A percentile compares a stretch with the other conserved stretches of the same genome.
phyloP scores from a whole-genome alignment of 306 rosid genomes.

The Dalbergia cultrata region DNA sequence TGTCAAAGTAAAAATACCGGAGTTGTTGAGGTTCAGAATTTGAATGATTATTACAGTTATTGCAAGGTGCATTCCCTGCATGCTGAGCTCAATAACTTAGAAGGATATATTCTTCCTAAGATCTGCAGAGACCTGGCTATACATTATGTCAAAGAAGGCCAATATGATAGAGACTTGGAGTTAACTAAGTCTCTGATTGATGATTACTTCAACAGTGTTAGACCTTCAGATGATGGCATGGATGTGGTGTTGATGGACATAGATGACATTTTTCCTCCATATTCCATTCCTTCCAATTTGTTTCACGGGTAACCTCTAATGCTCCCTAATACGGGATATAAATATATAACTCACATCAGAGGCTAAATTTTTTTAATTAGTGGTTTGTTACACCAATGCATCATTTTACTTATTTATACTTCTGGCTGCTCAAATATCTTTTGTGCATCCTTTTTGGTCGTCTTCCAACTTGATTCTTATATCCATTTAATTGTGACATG shows the following conservation, averaged over 20 bases:
- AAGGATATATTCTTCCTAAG: constrained; percentile 62
- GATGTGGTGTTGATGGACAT: constrained; percentile 76
- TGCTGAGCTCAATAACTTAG: constrained; percentile 71
- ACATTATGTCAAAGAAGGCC: constrained; percentile 70
- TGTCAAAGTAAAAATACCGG: constrained; percentile 74
- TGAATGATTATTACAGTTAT: constrained; percentile 54
- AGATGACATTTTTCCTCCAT: constrained; percentile 65
- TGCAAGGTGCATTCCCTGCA: constrained; percentile 68
- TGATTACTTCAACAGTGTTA: constrained; percentile 57
- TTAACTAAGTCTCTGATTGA: constrained; percentile 58
- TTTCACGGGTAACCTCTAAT: constrained; percentile 52
- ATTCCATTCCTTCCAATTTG: constrained; percentile 36
- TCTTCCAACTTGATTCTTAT: constrained; percentile 1
- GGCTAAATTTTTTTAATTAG: not conserved
- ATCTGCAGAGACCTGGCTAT: constrained; percentile 59
- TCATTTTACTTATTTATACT: not conserved
- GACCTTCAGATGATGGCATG: constrained; percentile 51
- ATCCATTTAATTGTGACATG: constrained; percentile 30
- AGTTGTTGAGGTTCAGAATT: constrained; percentile 54
- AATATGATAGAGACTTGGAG: constrained; percentile 76
- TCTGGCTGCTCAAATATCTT: not conserved
- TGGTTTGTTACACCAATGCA: constrained; percentile 19
- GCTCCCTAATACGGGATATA: not conserved
- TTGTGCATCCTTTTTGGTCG: not conserved
- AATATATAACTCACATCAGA: constrained; percentile 21